These are phyloP conservation scores for Inga leiocalycina DNA, from an alignment of 306 rosid species.

Conservation along the genomic window DNA sequence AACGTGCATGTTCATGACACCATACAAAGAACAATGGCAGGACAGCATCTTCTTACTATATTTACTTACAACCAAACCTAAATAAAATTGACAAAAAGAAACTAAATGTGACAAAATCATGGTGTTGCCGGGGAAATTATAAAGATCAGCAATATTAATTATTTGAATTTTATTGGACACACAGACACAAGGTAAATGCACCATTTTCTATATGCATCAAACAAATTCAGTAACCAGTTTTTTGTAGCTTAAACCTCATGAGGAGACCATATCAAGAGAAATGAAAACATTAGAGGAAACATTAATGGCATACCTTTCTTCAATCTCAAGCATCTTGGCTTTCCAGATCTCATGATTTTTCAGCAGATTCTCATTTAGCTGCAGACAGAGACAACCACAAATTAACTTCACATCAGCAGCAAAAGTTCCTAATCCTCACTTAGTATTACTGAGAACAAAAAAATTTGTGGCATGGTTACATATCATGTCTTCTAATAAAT, in stretches of 20 bases:
- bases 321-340: constrained; percentile 66
- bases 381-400: constrained; percentile 42
- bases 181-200: neutral
- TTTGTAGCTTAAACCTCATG: neutral
- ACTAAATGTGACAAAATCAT: neutral
- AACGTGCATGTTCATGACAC: neutral
- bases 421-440: constrained; percentile 7
- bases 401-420: constrained; percentile 16
- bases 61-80: neutral
- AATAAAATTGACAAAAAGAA: neutral
- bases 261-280: neutral
- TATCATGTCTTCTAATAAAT: constrained; percentile 6
- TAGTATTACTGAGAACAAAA: constrained; percentile 11
- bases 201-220: neutral
- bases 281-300: neutral
- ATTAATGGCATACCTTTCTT: constrained; percentile 62
- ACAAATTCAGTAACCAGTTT: neutral
- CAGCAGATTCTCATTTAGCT: constrained; percentile 89
- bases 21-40: neutral
- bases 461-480: constrained; percentile 22
- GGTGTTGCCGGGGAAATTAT: neutral
- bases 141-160: neutral
- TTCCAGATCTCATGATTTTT: constrained; percentile 85
- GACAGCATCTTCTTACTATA: neutral
- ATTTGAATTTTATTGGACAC: neutral